Percentiles rank a stretch among this genome's conserved stretches.
These are phyloP conservation scores for Cyclotella atomus DNA, from an alignment of 108 stramenopile species.

Conservation along the genomic window DNA sequence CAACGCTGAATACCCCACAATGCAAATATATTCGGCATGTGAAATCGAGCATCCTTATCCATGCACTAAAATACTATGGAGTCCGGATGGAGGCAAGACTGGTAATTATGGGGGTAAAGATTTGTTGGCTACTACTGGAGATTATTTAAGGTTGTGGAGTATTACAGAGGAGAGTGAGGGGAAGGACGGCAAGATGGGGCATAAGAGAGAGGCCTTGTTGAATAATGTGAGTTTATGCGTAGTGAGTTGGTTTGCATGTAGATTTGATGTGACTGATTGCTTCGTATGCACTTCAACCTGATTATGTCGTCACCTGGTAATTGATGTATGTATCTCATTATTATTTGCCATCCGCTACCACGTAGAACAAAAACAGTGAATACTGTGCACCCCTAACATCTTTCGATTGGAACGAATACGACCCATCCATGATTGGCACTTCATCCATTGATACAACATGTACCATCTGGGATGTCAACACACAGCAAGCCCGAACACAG, in stretches of 20 bases:
- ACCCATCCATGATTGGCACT: slow-evolving; percentile 45
- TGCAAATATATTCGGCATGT: slow-evolving; percentile 67
- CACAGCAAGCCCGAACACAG: slow-evolving; percentile 89
- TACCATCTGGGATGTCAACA: slow-evolving; percentile 97
- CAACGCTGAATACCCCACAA: slow-evolving; percentile 23
- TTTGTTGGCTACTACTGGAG: slow-evolving; percentile 96
- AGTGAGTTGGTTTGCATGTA: too few species aligned
- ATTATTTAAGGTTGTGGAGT: slow-evolving; percentile 96
- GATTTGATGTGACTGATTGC: background rate
- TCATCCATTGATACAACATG: slow-evolving; percentile 98
- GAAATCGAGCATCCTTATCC: slow-evolving; percentile 96
- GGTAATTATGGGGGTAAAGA: slow-evolving; percentile 62
- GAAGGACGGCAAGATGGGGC: slow-evolving; percentile 41
- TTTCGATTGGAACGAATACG: slow-evolving; percentile 94
- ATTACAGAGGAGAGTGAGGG: slow-evolving; percentile 52
- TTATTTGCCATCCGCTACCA: slow-evolving; percentile 7
- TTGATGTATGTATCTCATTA: too few species aligned
- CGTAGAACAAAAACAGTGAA: slow-evolving; percentile 94
- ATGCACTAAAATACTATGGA: slow-evolving; percentile 92
- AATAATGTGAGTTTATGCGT: slow-evolving; percentile 71
- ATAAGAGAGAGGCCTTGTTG: slow-evolving; percentile 86
- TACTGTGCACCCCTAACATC: slow-evolving; percentile 96
- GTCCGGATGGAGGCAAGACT: slow-evolving; percentile 56
- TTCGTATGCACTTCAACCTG: background rate
- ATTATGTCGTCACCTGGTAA: background rate